phyloP scores from a whole-genome alignment of 306 rosid species.

The Argentina anserina region DNA sequence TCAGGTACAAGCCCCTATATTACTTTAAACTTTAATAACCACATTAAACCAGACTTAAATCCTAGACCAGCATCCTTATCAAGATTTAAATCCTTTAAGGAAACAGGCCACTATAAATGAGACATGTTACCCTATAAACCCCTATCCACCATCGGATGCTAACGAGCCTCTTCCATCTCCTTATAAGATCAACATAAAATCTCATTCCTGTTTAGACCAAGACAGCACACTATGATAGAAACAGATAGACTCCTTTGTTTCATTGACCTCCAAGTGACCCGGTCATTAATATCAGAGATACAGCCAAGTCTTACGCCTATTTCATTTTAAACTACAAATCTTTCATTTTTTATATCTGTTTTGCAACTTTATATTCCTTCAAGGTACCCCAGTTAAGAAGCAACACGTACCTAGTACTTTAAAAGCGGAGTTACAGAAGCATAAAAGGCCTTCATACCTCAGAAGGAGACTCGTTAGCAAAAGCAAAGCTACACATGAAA shows the following conservation, averaged over 20 bases:
- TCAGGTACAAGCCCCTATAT: neutral
- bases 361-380: neutral
- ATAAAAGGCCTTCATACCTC: conserved; percentile 2
- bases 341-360: neutral
- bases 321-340: neutral
- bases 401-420: neutral
- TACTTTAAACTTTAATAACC: too few relatives aligned
- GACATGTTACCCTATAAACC: too few relatives aligned
- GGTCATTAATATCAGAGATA: neutral
- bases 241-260: neutral
- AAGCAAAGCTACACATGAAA: conserved; percentile 5
- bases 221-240: neutral
- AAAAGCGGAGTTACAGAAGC: conserved; percentile 3
- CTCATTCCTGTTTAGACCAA: neutral
- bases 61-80: neutral
- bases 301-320: neutral
- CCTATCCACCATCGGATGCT: neutral
- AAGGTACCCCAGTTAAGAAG: neutral
- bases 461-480: neutral
- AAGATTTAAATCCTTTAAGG: neutral
- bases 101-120: too few relatives aligned
- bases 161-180: neutral
- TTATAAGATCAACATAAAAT: neutral
- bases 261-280: too few relatives aligned
- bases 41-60: too few relatives aligned